Evolutionary conservation across 2,329 filamentous ascomycete genomes (phyloP).

Genomic region (Lithohypha guttulata): DNA sequence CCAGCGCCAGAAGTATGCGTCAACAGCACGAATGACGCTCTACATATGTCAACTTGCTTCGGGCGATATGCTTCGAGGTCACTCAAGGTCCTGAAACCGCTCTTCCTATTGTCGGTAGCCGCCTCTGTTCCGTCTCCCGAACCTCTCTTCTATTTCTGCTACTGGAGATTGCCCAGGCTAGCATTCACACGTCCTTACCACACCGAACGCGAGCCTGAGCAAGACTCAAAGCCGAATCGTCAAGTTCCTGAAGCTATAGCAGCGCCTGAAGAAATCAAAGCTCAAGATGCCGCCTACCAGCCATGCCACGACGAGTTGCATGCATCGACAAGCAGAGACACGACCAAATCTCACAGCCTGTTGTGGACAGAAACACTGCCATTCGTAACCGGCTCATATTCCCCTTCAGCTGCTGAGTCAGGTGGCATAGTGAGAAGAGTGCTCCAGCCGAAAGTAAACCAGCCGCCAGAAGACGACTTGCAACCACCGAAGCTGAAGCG

Average conservation of each 20-base stretch:
- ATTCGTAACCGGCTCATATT: too few relatives aligned
- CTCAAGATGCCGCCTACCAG: too few relatives aligned
- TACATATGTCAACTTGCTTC: conserved; percentile 8
- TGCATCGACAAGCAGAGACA: too few relatives aligned
- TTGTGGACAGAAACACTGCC: too few relatives aligned
- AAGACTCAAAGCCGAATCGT: not conserved
- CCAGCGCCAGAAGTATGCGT: too few relatives aligned
- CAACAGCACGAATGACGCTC: conserved; percentile 4
- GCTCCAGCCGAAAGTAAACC: too few relatives aligned
- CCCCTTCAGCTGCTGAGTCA: too few relatives aligned
- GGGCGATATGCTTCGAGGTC: conserved; percentile 5
- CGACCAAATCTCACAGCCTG: too few relatives aligned
- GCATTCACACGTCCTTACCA: conserved; percentile 3
- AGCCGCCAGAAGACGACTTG: too few relatives aligned
- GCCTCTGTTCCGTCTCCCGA: not conserved
- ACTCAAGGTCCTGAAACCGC: not conserved
- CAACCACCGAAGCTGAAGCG: too few relatives aligned
- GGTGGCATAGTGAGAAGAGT: too few relatives aligned
- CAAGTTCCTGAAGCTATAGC: not conserved
- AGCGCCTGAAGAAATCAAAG: not conserved
- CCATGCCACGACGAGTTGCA: too few relatives aligned
- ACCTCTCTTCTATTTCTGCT: conserved; percentile 10
- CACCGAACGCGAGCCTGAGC: conserved; percentile 6
- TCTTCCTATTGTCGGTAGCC: not conserved
- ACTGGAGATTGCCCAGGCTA: conserved; percentile 7